Evolutionary conservation across 306 rosid genomes (phyloP).

Genomic region (Glycyrrhiza uralensis): DNA sequence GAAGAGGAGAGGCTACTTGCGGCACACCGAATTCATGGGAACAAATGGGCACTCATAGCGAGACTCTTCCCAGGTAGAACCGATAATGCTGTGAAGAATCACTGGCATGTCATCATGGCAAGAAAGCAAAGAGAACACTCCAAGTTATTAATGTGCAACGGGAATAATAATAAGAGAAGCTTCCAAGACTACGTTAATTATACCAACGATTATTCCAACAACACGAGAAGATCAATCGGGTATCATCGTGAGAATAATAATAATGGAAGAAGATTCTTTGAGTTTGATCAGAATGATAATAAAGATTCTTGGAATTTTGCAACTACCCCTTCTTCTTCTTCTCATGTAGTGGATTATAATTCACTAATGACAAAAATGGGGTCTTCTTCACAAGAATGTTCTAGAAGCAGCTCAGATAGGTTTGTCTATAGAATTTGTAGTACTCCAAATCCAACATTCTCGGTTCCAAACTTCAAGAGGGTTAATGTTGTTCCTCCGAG

Average conservation of each 20-base stretch:
- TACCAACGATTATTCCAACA: neutral
- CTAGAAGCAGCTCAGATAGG: slow-evolving; percentile 33
- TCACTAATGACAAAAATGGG: slow-evolving; percentile 24
- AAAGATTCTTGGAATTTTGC: slow-evolving; percentile 60
- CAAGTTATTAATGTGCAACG: slow-evolving; percentile 59
- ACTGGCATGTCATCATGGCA: slow-evolving; percentile 98
- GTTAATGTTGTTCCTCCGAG: slow-evolving; percentile 41
- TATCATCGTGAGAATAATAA: too few relatives aligned
- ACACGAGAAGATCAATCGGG: too few relatives aligned
- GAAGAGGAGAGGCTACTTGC: slow-evolving; percentile 82
- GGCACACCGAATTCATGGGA: slow-evolving; percentile 85
- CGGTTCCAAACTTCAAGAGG: slow-evolving; percentile 42
- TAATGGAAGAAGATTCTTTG: slow-evolving; percentile 44
- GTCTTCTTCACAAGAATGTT: slow-evolving; percentile 26
- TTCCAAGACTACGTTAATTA: slow-evolving; percentile 50
- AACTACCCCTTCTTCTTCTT: neutral
- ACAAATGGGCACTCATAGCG: slow-evolving; percentile 95
- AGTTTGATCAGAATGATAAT: slow-evolving; percentile 31
- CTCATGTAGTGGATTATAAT: neutral
- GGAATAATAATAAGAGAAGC: too few relatives aligned
- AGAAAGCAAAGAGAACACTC: slow-evolving; percentile 89
- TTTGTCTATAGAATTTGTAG: slow-evolving; percentile 25
- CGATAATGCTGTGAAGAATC: slow-evolving; percentile 94
- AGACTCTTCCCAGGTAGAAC: slow-evolving; percentile 89
- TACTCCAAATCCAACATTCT: slow-evolving; percentile 32